Evolutionary conservation across 306 rosid species (phyloP).

Genomic region (Ormosia emarginata): DNA sequence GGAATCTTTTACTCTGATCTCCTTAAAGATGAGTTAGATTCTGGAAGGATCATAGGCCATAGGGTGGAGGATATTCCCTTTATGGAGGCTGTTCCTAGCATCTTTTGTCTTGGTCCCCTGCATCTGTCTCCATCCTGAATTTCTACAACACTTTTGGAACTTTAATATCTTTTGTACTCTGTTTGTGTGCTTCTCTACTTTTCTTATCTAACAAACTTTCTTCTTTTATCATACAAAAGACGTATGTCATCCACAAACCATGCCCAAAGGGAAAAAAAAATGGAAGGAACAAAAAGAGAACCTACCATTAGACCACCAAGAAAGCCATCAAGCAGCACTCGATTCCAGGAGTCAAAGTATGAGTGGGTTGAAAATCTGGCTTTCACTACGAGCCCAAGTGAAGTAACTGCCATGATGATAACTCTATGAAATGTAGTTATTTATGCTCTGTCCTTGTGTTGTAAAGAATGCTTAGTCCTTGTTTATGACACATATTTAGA

Average conservation of each 20-base stretch:
- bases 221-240: not conserved
- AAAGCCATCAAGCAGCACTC: constrained; percentile 52
- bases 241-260: not conserved
- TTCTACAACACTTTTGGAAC: not conserved
- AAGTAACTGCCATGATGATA: constrained; percentile 53
- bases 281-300: not conserved
- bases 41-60: not conserved
- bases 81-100: not conserved
- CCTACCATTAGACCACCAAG: constrained; percentile 59
- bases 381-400: constrained; percentile 53
- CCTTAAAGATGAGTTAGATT: not conserved
- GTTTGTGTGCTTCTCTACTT: not conserved
- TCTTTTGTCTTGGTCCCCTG: not conserved
- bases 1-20: not conserved
- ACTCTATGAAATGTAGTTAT: too few species aligned
- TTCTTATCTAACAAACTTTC: not conserved
- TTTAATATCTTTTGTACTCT: not conserved
- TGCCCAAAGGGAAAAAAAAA: not conserved
- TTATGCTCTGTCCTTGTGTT: too few species aligned
- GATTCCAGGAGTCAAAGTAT: constrained; percentile 52
- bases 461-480: too few species aligned
- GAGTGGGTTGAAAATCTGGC: constrained; percentile 46
- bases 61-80: not conserved
- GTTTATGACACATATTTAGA: too few species aligned
- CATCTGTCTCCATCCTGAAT: not conserved